Conservation (phyloP, 768 basidiomycete species). For the Lentinus tigrinus region DNA sequence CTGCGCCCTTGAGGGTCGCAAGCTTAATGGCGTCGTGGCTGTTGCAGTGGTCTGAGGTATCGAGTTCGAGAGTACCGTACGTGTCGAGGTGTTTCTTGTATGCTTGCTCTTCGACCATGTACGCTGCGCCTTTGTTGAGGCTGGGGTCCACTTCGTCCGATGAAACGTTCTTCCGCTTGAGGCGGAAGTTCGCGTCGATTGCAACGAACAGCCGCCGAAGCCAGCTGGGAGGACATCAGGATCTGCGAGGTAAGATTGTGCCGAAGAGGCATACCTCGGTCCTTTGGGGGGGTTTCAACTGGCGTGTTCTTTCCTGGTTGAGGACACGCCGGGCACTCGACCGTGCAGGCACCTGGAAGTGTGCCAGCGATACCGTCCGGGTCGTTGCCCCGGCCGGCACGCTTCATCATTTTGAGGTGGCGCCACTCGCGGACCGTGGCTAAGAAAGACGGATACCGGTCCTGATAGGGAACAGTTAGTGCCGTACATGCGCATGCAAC, state of each 20-base stretch:
- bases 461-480: conserved; percentile 3
- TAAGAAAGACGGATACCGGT: conserved; percentile 16
- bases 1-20: conserved; percentile 7
- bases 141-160: conserved; percentile 18
- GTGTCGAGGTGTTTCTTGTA: conserved; percentile 22
- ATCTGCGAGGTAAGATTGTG: not conserved
- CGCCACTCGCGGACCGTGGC: conserved; percentile 18
- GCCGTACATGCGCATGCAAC: too few species aligned
- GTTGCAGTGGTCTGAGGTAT: conserved; percentile 20
- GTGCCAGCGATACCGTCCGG: conserved; percentile 14
- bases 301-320: conserved; percentile 21
- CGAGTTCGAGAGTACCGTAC: conserved; percentile 10
- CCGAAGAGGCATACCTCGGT: conserved; percentile 2
- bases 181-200: conserved; percentile 30
- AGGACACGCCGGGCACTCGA: conserved; percentile 28
- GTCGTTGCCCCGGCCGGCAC: conserved; percentile 21
- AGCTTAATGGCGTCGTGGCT: conserved; percentile 16
- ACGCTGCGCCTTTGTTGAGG: conserved; percentile 25
- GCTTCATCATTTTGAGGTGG: conserved; percentile 21
- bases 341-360: conserved; percentile 9
- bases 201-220: conserved; percentile 26
- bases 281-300: conserved; percentile 2
- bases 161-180: conserved; percentile 21
- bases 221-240: conserved; percentile 15
- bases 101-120: conserved; percentile 23